Conservation (phyloP, 2,329 filamentous ascomycete genomes). For the Orbilia blumenaviensis region DNA sequence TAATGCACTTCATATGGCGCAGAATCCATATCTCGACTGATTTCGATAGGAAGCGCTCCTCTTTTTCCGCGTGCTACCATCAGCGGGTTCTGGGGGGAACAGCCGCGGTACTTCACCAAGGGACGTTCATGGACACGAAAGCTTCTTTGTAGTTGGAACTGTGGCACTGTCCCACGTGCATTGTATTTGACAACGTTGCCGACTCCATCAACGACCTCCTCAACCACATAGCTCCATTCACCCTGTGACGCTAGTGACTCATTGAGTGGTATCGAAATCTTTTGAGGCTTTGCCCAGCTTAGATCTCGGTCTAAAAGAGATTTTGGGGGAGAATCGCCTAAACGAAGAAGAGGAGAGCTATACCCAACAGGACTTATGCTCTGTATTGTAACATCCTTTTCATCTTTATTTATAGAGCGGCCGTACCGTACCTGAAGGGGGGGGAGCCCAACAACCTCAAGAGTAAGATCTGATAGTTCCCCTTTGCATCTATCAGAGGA, state of each 20-base stretch:
- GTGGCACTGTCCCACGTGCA: slow-evolving; percentile 63
- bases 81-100: slow-evolving; percentile 80
- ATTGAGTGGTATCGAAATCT: slow-evolving; percentile 82
- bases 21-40: slow-evolving; percentile 62
- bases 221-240: slow-evolving; percentile 86
- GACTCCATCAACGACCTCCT: slow-evolving; percentile 89
- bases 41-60: slow-evolving; percentile 60
- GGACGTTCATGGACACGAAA: slow-evolving; percentile 90
- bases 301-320: slow-evolving; percentile 70
- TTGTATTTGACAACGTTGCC: slow-evolving; percentile 85
- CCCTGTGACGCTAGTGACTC: slow-evolving; percentile 84
- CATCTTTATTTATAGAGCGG: slow-evolving; percentile 81
- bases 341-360: slow-evolving; percentile 74
- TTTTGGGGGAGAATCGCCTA: slow-evolving; percentile 45
- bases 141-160: slow-evolving; percentile 73
- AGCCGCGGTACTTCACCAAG: slow-evolving; percentile 74
- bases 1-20: slow-evolving; percentile 79
- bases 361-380: slow-evolving; percentile 91
- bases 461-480: slow-evolving; percentile 83
- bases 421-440: slow-evolving; percentile 94
- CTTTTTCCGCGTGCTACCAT: slow-evolving; percentile 80
- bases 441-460: slow-evolving; percentile 87
- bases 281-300: slow-evolving; percentile 81
- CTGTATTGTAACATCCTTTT: slow-evolving; percentile 87
- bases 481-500: slow-evolving; percentile 76